Percentiles rank a stretch among this genome's conserved stretches.
Conservation (phyloP, 768 basidiomycete genomes). For the Gloeopeniophorella convolvens region DNA sequence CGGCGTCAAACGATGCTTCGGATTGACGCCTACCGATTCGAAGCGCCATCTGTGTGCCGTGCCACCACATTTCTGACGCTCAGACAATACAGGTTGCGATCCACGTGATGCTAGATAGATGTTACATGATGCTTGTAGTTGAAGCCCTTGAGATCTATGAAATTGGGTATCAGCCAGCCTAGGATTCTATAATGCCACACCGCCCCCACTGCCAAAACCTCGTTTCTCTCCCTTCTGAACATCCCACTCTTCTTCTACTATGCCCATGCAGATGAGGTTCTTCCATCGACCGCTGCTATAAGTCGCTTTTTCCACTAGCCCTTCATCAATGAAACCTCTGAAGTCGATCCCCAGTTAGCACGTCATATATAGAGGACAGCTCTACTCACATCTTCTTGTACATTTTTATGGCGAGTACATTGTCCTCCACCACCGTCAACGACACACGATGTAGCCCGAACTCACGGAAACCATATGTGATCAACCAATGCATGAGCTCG, state of each 20-base stretch:
- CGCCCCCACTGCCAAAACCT: not conserved
- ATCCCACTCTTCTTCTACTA: constrained; percentile 16
- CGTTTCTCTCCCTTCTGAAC: constrained; percentile 1
- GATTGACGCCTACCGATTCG: no score
- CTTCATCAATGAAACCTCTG: constrained; percentile 17
- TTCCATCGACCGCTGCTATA: not conserved
- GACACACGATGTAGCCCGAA: constrained; percentile 37
- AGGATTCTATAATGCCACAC: no score
- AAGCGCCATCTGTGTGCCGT: no score
- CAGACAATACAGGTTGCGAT: no score
- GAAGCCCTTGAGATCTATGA: no score
- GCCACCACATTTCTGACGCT: not conserved
- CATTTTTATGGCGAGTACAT: constrained; percentile 33
- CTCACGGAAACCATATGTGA: constrained; percentile 36
- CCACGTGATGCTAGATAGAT: no score
- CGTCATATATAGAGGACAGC: not conserved
- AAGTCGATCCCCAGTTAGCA: not conserved
- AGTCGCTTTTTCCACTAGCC: not conserved
- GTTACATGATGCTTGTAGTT: no score
- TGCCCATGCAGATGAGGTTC: constrained; percentile 13
- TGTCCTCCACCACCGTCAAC: constrained; percentile 34
- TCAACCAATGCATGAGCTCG: constrained; percentile 35
- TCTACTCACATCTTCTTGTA: constrained; percentile 38
- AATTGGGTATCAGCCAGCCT: no score
- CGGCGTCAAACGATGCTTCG: no score